Conservation (phyloP, 163 green algal species). For the Prototheca stagnorum region DNA sequence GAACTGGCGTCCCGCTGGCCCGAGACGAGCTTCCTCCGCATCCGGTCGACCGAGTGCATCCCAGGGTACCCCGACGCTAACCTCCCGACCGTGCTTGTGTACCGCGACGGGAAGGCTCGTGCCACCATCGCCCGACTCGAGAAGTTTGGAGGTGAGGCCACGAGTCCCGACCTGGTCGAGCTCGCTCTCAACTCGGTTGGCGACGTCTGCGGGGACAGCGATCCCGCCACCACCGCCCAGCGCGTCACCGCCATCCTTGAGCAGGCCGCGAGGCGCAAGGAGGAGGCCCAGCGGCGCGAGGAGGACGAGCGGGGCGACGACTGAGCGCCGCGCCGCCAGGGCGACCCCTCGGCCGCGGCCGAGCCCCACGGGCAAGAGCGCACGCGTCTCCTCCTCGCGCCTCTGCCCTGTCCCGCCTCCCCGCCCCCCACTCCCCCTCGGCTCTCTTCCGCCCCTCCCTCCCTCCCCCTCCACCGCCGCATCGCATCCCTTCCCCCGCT, state of each 20-base stretch:
- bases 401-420: too few species aligned
- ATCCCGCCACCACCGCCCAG: neutral
- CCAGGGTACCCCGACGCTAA: constrained; percentile 69
- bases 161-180: constrained; percentile 46
- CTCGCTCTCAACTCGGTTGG: constrained; percentile 18
- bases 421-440: too few species aligned
- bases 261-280: neutral
- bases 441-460: too few species aligned
- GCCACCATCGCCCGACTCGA: constrained; percentile 52
- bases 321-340: too few species aligned
- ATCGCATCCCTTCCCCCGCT: too few species aligned
- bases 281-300: neutral
- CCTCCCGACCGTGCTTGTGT: constrained; percentile 81
- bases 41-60: constrained; percentile 59
- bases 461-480: too few species aligned
- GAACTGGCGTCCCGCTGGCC: constrained; percentile 61
- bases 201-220: constrained; percentile 14
- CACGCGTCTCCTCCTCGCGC: too few species aligned
- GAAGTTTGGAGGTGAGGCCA: constrained; percentile 45
- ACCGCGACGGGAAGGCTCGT: constrained; percentile 49
- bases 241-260: neutral
- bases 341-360: too few species aligned
- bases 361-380: too few species aligned
- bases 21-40: constrained; percentile 75
- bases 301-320: neutral